Base-by-base conservation (phyloP, 352 stramenopile species). In the Phytopythium oedochilum region DNA sequence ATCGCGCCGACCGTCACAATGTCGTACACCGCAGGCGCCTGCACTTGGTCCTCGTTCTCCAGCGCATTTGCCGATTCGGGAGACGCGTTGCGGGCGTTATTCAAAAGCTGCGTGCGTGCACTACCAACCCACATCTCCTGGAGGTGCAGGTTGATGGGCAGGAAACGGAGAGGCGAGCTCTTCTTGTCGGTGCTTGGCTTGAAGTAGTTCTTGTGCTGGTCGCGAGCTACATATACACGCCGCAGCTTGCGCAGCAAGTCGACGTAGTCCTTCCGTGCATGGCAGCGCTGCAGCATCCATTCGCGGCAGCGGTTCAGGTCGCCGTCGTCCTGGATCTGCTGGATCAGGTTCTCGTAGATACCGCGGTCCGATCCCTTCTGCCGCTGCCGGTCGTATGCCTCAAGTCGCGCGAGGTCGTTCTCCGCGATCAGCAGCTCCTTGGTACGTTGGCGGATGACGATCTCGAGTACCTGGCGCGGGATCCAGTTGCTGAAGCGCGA, bases 181-280 rank as follows among this genome's bases (percentile, higher is more conserved):
- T 92, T 92, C 66, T 94, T 94, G 42, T 92, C 82, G 1, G 82
- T 92, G 54, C 83, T 93, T 12, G 81, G 64, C 72, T 94, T 94
- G 65, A 94, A 94, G 57, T 89, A 93, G 55, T 87, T 75, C 55
- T 92, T 89, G 12, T 83, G 70, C 38, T 71, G 66, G 28, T 94
- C 85, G 11, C 85, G 80, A 34, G 64, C 60, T 29, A 92, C 71
- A 55, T 92, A 92, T 34, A 86, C 35, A 9, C 78, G 73, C 18
- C 85, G 73, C 29, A 92, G 58, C 18, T 68, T 75, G 14, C 78
- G 78, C 34, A 93, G 63, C 28, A 89, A 57, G 9, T 82, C 64
- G 0, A 94, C 65, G 45, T 94, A 94, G 29, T 89, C 81, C 39
- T 88, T 88, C 23, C 71, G 83, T 5, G 70, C 58, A 18, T 83